Conservation (phyloP, 78 protist species). For the Monocercomonoides exilis region DNA sequence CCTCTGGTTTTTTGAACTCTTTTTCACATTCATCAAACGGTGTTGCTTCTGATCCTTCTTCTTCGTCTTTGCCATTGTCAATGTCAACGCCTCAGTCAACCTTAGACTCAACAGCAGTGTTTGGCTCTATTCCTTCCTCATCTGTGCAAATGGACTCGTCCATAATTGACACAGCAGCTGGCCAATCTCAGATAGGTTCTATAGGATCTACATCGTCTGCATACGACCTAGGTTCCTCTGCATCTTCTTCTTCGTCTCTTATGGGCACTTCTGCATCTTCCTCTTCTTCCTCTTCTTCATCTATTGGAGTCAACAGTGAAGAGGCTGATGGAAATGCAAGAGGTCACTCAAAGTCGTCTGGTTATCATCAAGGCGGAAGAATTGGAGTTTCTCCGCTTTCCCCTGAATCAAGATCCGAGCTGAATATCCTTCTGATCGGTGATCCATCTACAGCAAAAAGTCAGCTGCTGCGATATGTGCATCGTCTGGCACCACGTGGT, state of each 20-base stretch:
- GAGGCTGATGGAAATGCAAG: no score
- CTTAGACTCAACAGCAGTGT: not conserved
- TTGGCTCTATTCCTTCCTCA: no score
- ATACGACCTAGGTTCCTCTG: no score
- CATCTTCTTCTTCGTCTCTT: no score
- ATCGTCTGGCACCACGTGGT: conserved; percentile 94
- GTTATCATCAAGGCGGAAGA: not conserved
- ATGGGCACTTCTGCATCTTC: no score
- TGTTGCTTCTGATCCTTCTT: not conserved
- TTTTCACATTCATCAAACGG: not conserved
- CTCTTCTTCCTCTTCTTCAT: no score
- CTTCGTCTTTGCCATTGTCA: not conserved
- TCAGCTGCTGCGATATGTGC: conserved; percentile 89
- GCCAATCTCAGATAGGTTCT: not conserved
- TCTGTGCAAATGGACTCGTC: no score
- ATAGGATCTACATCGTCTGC: no score
- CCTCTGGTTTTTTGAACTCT: no score
- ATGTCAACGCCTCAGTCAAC: not conserved
- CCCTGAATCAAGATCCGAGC: conserved; percentile 61
- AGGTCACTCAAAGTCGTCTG: not conserved
- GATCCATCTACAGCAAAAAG: conserved; percentile 98
- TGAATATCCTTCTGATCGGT: conserved; percentile 92
- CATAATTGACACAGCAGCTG: no score
- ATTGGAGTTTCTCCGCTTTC: not conserved
- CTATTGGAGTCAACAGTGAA: no score